These are phyloP conservation scores for Debaryomycetaceae sp. DNA, from an alignment of 1,139 yeast species.

Conservation along the genomic window DNA sequence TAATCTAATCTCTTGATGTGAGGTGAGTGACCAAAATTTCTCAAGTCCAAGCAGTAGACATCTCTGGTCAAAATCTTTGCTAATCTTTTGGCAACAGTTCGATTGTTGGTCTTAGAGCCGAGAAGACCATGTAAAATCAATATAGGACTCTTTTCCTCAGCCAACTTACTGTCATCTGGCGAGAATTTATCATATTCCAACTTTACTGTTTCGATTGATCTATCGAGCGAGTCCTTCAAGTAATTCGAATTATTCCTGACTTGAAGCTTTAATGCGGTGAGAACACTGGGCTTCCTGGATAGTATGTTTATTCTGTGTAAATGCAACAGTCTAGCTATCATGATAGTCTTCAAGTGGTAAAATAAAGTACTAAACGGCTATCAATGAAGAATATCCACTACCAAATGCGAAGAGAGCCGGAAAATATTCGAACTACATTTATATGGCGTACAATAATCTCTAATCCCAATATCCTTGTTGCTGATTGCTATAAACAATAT, in stretches of 20 bases:
- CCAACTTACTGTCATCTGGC: slow-evolving; percentile 15
- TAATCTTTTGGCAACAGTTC: slow-evolving; percentile 61
- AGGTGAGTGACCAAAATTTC: slow-evolving; percentile 94
- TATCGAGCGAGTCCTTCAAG: slow-evolving; percentile 25
- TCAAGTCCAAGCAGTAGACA: slow-evolving; percentile 73
- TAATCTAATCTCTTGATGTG: slow-evolving; percentile 69
- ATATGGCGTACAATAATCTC: not conserved
- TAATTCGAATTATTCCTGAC: slow-evolving; percentile 7
- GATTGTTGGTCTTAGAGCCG: slow-evolving; percentile 76
- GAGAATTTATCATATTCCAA: slow-evolving; percentile 28
- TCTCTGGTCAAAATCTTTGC: slow-evolving; percentile 40
- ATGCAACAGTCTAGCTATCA: too few species aligned
- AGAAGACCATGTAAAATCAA: slow-evolving; percentile 85
- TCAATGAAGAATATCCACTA: too few species aligned
- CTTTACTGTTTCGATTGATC: slow-evolving; percentile 26
- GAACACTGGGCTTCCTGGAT: not conserved
- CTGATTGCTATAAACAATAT: not conserved
- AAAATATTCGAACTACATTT: not conserved
- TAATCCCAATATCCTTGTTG: not conserved
- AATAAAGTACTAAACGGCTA: too few species aligned
- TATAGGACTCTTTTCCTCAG: slow-evolving; percentile 46
- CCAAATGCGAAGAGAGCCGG: not conserved
- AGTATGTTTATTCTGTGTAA: too few species aligned
- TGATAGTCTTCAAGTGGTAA: too few species aligned
- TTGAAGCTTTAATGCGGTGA: not conserved